These are phyloP conservation scores for Lichtheimia ramosa DNA, from an alignment of 371 early-diverging fungal genomes.

Conservation along the genomic window DNA sequence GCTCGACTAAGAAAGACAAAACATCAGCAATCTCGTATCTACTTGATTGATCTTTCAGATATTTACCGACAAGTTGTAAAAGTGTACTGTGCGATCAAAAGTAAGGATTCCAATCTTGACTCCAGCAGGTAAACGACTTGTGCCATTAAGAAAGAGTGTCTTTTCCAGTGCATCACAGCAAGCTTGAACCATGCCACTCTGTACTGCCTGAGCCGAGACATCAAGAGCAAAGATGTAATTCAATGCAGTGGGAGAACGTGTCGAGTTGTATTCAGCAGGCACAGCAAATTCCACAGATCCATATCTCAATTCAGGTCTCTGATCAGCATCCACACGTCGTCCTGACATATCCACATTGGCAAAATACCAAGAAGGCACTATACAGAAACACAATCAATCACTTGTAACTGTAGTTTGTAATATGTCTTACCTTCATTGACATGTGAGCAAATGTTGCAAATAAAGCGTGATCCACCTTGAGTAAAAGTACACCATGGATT, in stretches of 20 bases:
- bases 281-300: constrained; percentile 94
- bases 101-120: constrained; percentile 87
- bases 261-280: constrained; percentile 68
- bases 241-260: constrained; percentile 68
- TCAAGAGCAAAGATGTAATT: constrained; percentile 94
- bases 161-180: constrained; percentile 73
- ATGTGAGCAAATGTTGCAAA: constrained; percentile 90
- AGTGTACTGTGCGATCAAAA: constrained; percentile 88
- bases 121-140: constrained; percentile 36
- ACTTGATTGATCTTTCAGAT: neutral
- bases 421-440: constrained; percentile 73
- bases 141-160: constrained; percentile 63
- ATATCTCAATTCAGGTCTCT: constrained; percentile 88
- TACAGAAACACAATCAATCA: neutral
- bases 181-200: constrained; percentile 76
- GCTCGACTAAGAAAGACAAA: constrained; percentile 45
- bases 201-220: constrained; percentile 85
- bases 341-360: constrained; percentile 94
- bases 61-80: constrained; percentile 87
- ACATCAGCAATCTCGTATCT: neutral
- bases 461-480: constrained; percentile 87
- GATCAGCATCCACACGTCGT: constrained; percentile 82
- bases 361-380: constrained; percentile 88
- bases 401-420: neutral
- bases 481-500: constrained; percentile 89